Evolutionary conservation across 1,284 basidiomycete genomes (phyloP).

Genomic region (Fomes fomentarius): DNA sequence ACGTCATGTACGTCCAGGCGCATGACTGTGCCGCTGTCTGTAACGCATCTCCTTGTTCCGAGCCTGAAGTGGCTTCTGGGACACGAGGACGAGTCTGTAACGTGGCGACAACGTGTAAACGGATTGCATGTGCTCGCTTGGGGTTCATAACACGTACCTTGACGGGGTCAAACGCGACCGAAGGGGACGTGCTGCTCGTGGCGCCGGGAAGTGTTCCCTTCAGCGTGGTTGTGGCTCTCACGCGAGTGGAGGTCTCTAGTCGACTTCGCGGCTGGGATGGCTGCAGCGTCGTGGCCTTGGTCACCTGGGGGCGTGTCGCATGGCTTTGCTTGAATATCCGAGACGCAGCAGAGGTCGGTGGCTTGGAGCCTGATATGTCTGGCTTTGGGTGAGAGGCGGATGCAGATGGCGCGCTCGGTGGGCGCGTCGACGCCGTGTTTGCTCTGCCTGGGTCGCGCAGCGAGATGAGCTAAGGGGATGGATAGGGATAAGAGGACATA

Average conservation of each 20-base stretch:
- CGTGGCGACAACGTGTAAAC: background rate
- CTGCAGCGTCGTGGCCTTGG: slow-evolving; percentile 15
- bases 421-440: slow-evolving; percentile 6
- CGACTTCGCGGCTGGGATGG: slow-evolving; percentile 12
- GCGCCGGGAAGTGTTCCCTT: slow-evolving; percentile 15
- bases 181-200: slow-evolving; percentile 5
- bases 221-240: slow-evolving; percentile 22
- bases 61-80: background rate
- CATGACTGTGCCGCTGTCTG: slow-evolving; percentile 28
- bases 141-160: slow-evolving; percentile 3
- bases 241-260: slow-evolving; percentile 14
- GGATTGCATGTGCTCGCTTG: background rate
- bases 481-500: background rate
- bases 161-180: slow-evolving; percentile 1
- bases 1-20: slow-evolving; percentile 32
- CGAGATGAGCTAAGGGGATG: background rate
- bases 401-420: slow-evolving; percentile 8
- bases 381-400: slow-evolving; percentile 16
- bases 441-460: slow-evolving; percentile 10
- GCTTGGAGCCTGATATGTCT: slow-evolving; percentile 6
- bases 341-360: slow-evolving; percentile 7
- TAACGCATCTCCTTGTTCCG: slow-evolving; percentile 16
- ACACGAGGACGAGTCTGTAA: slow-evolving; percentile 9
- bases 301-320: slow-evolving; percentile 4
- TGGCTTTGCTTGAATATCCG: slow-evolving; percentile 8